A percentile compares a stretch with the other conserved stretches of the same genome.
These are phyloP conservation scores for Multifurca ochricompacta DNA, from an alignment of 768 basidiomycete species.

Conservation along the genomic window DNA sequence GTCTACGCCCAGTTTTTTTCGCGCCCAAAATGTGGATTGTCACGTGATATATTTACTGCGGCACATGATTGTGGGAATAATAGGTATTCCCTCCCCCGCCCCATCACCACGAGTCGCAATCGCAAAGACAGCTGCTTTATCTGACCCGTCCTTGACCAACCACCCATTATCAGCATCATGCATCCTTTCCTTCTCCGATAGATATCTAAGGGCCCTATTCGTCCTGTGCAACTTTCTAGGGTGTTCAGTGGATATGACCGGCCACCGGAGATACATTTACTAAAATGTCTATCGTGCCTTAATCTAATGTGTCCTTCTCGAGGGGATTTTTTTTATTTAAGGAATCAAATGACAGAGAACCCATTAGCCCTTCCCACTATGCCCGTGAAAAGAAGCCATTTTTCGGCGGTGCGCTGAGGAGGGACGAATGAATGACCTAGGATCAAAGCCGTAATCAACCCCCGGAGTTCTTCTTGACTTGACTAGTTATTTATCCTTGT, in stretches of 20 bases:
- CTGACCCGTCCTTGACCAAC: not conserved
- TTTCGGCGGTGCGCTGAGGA: not conserved
- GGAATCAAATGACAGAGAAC: not conserved
- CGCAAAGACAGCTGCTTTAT: too few relatives aligned
- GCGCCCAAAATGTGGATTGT: not conserved
- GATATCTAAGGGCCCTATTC: not conserved
- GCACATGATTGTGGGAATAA: not conserved
- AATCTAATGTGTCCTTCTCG: not conserved
- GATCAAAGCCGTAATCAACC: not conserved
- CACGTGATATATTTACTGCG: not conserved
- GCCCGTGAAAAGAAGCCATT: not conserved
- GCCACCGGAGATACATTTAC: not conserved
- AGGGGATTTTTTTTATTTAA: not conserved
- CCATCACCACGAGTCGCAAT: conserved; percentile 6
- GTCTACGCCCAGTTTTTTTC: not conserved
- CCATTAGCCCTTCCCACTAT: not conserved
- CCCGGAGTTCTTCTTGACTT: not conserved
- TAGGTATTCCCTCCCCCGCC: too few relatives aligned
- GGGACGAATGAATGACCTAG: not conserved
- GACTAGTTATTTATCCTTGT: conserved; percentile 3
- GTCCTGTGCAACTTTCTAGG: not conserved
- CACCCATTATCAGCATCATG: not conserved
- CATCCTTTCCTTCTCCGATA: not conserved
- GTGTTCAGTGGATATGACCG: too few relatives aligned
- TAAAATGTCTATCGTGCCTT: not conserved